phyloP scores from a whole-genome alignment of 176 grass and related monocot genomes.

The Avena atlantica region DNA sequence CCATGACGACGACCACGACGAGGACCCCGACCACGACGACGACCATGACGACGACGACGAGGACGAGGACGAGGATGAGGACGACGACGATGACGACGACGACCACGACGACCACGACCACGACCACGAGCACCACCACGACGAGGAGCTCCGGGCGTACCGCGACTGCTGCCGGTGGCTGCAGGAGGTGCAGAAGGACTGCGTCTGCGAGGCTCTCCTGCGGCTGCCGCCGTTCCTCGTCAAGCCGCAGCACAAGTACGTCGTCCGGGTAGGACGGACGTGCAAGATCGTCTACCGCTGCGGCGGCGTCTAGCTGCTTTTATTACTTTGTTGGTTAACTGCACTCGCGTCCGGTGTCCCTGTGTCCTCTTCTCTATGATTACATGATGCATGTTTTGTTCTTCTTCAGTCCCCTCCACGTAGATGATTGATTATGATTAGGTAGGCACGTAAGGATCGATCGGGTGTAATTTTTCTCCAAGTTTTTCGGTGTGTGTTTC shows the following conservation, averaged over 20 bases:
- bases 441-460: slow-evolving; percentile 1
- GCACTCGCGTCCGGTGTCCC: not conserved
- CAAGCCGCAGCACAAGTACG: slow-evolving; percentile 82
- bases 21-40: slow-evolving; percentile 27
- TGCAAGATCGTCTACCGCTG: slow-evolving; percentile 71
- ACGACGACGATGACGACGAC: not conserved
- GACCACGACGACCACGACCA: not conserved
- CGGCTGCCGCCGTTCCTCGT: slow-evolving; percentile 77
- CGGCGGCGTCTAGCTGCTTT: slow-evolving; percentile 49
- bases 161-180: slow-evolving; percentile 86
- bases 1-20: slow-evolving; percentile 17
- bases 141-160: slow-evolving; percentile 59
- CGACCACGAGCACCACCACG: slow-evolving; percentile 29
- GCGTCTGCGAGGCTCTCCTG: slow-evolving; percentile 75
- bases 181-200: slow-evolving; percentile 76
- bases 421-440: slow-evolving; percentile 50
- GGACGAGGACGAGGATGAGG: not conserved
- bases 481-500: slow-evolving; percentile 19
- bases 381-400: slow-evolving; percentile 21
- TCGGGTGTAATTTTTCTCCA: slow-evolving; percentile 36
- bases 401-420: slow-evolving; percentile 41
- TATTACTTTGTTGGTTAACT: slow-evolving; percentile 10
- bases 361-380: slow-evolving; percentile 22
- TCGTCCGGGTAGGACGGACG: slow-evolving; percentile 59
- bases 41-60: not conserved